Percentiles rank a stretch among this genome's conserved stretches.
Evolutionary conservation across 116 monocot species (phyloP).

Genomic region (Posidonia oceanica): DNA sequence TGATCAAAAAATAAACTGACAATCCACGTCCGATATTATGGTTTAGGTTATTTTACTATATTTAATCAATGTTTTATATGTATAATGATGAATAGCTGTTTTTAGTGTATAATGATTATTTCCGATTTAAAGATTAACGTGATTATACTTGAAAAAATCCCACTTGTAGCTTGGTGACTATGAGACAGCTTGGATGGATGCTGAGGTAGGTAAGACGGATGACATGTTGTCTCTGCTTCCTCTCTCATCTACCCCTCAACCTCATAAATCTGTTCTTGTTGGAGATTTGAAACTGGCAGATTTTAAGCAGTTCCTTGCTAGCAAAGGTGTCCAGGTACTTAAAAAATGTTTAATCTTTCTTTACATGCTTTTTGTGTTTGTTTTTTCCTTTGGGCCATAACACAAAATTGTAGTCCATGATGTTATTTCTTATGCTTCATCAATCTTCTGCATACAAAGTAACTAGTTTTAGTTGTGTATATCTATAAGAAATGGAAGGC

Average conservation of each 20-base stretch:
- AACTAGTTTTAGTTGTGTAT: too few relatives aligned
- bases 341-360: background rate
- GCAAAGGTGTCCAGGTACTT: constrained; percentile 79
- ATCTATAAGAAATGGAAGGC: too few relatives aligned
- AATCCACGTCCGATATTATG: too few relatives aligned
- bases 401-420: too few relatives aligned
- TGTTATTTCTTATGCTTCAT: too few relatives aligned
- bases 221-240: constrained; percentile 69
- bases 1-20: too few relatives aligned
- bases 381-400: too few relatives aligned
- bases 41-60: too few relatives aligned
- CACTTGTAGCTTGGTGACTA: constrained; percentile 74
- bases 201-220: constrained; percentile 59
- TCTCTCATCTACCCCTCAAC: constrained; percentile 51
- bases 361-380: background rate
- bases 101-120: too few relatives aligned
- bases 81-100: too few relatives aligned
- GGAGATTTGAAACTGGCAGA: constrained; percentile 88
- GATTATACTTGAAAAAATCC: background rate
- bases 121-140: background rate
- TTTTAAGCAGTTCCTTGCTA: constrained; percentile 91
- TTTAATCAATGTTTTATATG: too few relatives aligned
- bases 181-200: constrained; percentile 89
- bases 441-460: too few relatives aligned
- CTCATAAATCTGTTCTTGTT: constrained; percentile 89